Conservation (phyloP, 768 basidiomycete species). For the Leccinum uliginosum region DNA sequence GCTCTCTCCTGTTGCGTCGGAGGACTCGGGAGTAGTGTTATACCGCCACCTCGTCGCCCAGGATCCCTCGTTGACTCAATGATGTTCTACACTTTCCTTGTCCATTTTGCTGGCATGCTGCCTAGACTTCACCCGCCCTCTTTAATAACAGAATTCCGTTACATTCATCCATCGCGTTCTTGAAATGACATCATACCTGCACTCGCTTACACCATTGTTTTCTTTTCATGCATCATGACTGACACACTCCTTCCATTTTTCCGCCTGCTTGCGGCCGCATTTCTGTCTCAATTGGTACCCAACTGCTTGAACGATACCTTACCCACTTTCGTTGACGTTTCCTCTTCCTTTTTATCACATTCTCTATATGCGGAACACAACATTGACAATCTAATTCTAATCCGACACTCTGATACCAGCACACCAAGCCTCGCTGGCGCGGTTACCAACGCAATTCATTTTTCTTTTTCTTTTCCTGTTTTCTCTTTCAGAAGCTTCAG, state of each 20-base stretch:
- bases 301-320: constrained; percentile 32
- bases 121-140: constrained; percentile 17
- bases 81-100: constrained; percentile 8
- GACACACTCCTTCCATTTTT: constrained; percentile 29
- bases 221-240: constrained; percentile 25
- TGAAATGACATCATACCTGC: constrained; percentile 21
- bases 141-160: constrained; percentile 20
- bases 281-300: constrained; percentile 23
- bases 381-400: constrained; percentile 30
- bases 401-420: constrained; percentile 24
- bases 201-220: constrained; percentile 25
- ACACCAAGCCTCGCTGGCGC: constrained; percentile 18
- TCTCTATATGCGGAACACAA: constrained; percentile 34
- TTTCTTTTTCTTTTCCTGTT: neutral
- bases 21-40: constrained; percentile 78
- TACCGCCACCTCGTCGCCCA: constrained; percentile 79
- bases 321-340: constrained; percentile 29
- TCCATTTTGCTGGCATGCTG: constrained; percentile 6
- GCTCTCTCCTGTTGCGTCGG: constrained; percentile 65
- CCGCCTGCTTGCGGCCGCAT: constrained; percentile 17
- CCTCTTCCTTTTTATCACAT: constrained; percentile 28
- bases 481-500: constrained; percentile 9
- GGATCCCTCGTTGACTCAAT: constrained; percentile 60
- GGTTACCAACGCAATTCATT: constrained; percentile 10
- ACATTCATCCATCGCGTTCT: constrained; percentile 21